A percentile compares a stretch with the other conserved stretches of the same genome.
Evolutionary conservation across 306 rosid genomes (phyloP).

Genomic region (Betula pendula): DNA sequence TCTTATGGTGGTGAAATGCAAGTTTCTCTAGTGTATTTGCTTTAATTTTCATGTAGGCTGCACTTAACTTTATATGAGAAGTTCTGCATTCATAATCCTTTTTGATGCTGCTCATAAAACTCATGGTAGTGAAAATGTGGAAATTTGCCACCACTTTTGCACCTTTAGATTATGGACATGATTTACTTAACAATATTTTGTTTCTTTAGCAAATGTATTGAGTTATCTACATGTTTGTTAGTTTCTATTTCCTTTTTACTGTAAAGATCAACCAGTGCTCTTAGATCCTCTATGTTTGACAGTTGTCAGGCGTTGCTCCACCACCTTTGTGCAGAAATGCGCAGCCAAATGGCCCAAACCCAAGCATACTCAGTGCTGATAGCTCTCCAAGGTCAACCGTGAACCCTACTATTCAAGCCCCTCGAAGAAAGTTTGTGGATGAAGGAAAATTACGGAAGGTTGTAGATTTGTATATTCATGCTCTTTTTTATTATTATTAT

Average conservation of each 20-base stretch:
- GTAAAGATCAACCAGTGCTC: conserved; percentile 8
- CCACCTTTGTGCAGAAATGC: conserved; percentile 82
- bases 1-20: not conserved
- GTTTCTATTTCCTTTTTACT: not conserved
- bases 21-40: not conserved
- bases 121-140: not conserved
- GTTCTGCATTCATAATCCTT: not conserved
- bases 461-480: conserved; percentile 15
- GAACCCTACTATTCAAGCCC: conserved; percentile 87
- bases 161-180: not conserved
- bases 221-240: not conserved
- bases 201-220: not conserved
- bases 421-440: conserved; percentile 91
- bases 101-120: not conserved
- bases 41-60: not conserved
- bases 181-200: not conserved
- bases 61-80: not conserved
- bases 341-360: conserved; percentile 70
- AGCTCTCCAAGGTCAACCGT: conserved; percentile 79
- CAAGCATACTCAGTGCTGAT: conserved; percentile 55
- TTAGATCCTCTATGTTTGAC: conserved; percentile 39
- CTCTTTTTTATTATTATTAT: conserved; percentile 16
- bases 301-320: conserved; percentile 87
- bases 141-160: not conserved
- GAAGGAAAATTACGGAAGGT: conserved; percentile 99